Conservation (phyloP, 106 monocot genomes). For the Allium sativum region DNA sequence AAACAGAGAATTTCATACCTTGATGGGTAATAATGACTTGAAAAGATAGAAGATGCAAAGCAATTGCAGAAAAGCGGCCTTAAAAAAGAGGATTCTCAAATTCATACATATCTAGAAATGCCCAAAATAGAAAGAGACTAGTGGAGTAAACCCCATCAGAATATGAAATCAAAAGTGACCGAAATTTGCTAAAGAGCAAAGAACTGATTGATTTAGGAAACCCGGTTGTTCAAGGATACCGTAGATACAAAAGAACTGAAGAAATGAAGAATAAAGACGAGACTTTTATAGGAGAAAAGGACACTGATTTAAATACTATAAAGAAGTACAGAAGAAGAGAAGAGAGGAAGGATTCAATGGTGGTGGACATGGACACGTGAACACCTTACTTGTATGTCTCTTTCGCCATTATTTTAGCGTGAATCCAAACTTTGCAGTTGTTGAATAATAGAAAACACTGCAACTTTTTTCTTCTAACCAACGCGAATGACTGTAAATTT, state of each 20-base stretch:
- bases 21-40: neutral
- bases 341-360: neutral
- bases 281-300: neutral
- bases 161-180: neutral
- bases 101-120: neutral
- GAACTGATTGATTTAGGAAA: neutral
- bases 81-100: neutral
- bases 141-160: neutral
- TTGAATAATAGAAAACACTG: too few relatives aligned
- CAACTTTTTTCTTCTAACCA: too few relatives aligned
- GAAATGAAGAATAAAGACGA: neutral
- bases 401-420: neutral
- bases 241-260: neutral
- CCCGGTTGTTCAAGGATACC: neutral
- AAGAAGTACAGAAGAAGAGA: neutral
- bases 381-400: neutral
- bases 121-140: neutral
- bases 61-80: neutral
- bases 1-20: neutral
- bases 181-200: neutral
- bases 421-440: too few relatives aligned
- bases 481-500: too few relatives aligned
- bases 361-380: constrained; percentile 8
- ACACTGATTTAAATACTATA: neutral
- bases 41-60: neutral